Percentiles rank a stretch among this genome's conserved stretches.
Evolutionary conservation across 371 early-diverging fungal species (phyloP).

Genomic region (Apophysomyces trapeziformis): DNA sequence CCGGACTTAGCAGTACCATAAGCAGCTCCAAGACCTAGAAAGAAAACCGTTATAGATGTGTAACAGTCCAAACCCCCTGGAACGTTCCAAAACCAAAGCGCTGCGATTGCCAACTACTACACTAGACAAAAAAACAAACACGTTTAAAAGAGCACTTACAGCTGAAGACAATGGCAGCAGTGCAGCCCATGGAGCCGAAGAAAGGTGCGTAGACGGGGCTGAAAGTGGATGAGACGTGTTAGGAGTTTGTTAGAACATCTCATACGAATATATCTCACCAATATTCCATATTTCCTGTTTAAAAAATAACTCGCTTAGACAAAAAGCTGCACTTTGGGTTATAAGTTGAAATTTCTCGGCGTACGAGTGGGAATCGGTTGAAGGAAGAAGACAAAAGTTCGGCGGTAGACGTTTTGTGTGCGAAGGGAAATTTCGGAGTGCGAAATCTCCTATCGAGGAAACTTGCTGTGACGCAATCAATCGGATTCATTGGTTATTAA

Average conservation of each 20-base stretch:
- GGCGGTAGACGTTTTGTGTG: neutral
- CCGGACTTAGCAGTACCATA: constrained; percentile 99
- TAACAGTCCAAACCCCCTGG: constrained; percentile 13
- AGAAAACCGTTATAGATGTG: constrained; percentile 2
- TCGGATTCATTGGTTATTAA: no score
- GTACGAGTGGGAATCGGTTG: constrained; percentile 8
- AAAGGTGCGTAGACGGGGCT: constrained; percentile 97
- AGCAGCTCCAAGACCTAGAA: constrained; percentile 87
- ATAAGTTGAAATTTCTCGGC: constrained; percentile 8
- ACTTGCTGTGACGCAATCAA: no score
- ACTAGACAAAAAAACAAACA: neutral
- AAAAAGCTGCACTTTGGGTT: neutral
- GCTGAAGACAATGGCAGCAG: constrained; percentile 94
- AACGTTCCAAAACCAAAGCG: constrained; percentile 18
- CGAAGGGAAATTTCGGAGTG: no score
- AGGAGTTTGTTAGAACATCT: neutral
- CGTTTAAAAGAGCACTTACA: constrained; percentile 69
- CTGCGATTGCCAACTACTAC: neutral
- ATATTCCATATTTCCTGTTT: constrained; percentile 3
- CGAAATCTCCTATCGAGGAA: no score
- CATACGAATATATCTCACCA: constrained; percentile 2
- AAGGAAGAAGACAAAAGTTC: neutral
- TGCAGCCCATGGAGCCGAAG: constrained; percentile 96
- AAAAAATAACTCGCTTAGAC: neutral
- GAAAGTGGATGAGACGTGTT: constrained; percentile 31